These are phyloP conservation scores for Aspergillus conjunctus DNA, from an alignment of 495 filamentous ascomycete species.

Conservation along the genomic window DNA sequence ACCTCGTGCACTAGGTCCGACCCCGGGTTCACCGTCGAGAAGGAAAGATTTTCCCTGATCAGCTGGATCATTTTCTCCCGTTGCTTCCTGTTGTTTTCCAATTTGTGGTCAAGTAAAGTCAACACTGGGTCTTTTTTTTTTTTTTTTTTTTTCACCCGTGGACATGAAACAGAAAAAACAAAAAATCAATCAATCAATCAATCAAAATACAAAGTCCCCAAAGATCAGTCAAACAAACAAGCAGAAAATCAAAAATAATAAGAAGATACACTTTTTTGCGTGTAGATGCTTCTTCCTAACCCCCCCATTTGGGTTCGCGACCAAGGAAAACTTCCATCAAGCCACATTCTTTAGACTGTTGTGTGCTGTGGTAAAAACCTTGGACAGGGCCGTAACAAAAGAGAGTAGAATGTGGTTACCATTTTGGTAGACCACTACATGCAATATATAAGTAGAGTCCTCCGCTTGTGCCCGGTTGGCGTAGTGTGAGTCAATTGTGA, in stretches of 20 bases:
- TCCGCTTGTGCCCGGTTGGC: neutral
- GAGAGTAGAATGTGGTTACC: neutral
- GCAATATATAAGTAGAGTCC: neutral
- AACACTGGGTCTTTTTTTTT: too few relatives aligned
- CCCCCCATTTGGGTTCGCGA: conserved; percentile 10
- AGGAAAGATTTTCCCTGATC: neutral
- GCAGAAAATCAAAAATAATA: neutral
- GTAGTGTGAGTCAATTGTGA: neutral
- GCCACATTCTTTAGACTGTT: neutral
- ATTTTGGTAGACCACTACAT: neutral
- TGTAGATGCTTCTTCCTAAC: neutral
- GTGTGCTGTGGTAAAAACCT: conserved; percentile 8
- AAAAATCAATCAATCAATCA: too few relatives aligned
- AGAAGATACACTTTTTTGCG: neutral
- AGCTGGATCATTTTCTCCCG: neutral
- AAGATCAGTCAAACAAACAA: neutral
- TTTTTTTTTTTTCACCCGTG: too few relatives aligned
- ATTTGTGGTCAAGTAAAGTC: neutral
- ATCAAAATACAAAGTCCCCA: too few relatives aligned
- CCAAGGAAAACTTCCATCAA: conserved; percentile 4
- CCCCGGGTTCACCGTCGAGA: neutral
- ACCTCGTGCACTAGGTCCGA: neutral
- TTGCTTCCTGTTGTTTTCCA: neutral
- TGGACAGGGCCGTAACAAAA: neutral
- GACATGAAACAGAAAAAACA: too few relatives aligned